Percentiles rank a stretch among this genome's conserved stretches.
These are phyloP conservation scores for Apiospora phragmitis DNA, from an alignment of 2,329 filamentous ascomycete genomes.

Conservation along the genomic window DNA sequence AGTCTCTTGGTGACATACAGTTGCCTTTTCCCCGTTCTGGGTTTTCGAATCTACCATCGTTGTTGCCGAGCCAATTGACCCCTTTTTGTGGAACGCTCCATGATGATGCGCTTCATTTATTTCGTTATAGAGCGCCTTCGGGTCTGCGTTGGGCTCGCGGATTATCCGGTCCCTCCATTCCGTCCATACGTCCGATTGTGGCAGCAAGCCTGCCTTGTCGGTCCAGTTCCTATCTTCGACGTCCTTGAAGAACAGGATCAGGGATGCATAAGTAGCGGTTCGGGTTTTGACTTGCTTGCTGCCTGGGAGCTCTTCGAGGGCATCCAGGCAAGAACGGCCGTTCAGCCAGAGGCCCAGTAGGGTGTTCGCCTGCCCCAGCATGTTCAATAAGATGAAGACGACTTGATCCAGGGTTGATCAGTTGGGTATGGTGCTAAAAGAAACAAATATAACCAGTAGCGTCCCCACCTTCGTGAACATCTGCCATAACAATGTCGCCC, in stretches of 20 bases:
- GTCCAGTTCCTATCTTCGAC: background rate
- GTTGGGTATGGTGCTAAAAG: background rate
- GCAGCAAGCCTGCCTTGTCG: background rate
- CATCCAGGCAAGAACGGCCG: too few relatives aligned
- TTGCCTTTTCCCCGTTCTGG: background rate
- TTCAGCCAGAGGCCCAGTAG: background rate
- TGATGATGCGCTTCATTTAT: background rate
- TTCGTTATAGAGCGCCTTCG: background rate
- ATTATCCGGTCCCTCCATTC: constrained; percentile 1
- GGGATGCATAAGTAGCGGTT: too few relatives aligned
- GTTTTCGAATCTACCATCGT: background rate
- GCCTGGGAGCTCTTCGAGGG: too few relatives aligned
- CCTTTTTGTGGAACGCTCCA: background rate
- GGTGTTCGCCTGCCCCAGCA: background rate
- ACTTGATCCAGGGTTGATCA: constrained; percentile 7
- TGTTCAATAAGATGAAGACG: background rate
- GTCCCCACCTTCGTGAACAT: background rate
- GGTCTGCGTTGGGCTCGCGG: background rate
- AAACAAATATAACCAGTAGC: background rate
- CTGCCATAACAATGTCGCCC: background rate
- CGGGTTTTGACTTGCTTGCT: too few relatives aligned
- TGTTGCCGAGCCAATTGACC: background rate
- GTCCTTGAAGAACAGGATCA: too few relatives aligned
- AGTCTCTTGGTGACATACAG: background rate
- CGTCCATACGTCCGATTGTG: background rate